Percentiles rank a stretch among this genome's conserved stretches.
These are phyloP conservation scores for Mimosa bimucronata DNA, from an alignment of 306 rosid species.

Conservation along the genomic window DNA sequence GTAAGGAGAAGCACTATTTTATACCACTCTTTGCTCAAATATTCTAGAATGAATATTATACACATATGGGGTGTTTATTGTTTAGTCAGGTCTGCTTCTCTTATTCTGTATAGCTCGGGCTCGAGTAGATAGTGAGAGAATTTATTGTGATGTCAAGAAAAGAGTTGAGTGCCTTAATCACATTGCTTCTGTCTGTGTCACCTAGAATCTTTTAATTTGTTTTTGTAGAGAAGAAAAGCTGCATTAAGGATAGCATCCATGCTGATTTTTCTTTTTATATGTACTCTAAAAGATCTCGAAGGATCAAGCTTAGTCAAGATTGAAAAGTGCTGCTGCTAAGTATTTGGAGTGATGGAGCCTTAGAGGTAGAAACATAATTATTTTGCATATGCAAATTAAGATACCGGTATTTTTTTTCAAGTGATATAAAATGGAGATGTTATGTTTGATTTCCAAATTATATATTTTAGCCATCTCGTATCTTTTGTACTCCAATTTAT, in stretches of 20 bases:
- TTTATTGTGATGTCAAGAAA: conserved; percentile 83
- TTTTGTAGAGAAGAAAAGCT: conserved; percentile 31
- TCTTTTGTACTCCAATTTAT: background rate
- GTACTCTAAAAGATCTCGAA: conserved; percentile 63
- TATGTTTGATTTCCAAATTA: background rate
- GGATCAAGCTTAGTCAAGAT: conserved; percentile 74
- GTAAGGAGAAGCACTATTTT: conserved; percentile 11
- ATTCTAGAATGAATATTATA: conserved; percentile 21
- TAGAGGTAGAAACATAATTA: conserved; percentile 65
- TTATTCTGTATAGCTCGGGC: conserved; percentile 79
- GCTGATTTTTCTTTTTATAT: conserved; percentile 12
- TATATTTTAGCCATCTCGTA: conserved; percentile 17
- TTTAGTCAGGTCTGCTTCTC: conserved; percentile 30
- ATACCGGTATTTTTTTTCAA: conserved; percentile 24
- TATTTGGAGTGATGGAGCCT: conserved; percentile 99
- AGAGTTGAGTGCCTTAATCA: conserved; percentile 76
- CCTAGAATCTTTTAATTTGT: conserved; percentile 32
- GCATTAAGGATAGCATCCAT: conserved; percentile 17
- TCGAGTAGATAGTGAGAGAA: conserved; percentile 80
- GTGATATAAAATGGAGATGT: conserved; percentile 8
- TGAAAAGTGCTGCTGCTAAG: conserved; percentile 88
- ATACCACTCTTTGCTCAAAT: background rate
- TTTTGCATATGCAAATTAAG: conserved; percentile 18
- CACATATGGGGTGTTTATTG: background rate
- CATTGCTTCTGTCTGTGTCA: conserved; percentile 71